These are phyloP conservation scores for Aspergillus quadrilineatus DNA, from an alignment of 2,329 filamentous ascomycete species.

Conservation along the genomic window DNA sequence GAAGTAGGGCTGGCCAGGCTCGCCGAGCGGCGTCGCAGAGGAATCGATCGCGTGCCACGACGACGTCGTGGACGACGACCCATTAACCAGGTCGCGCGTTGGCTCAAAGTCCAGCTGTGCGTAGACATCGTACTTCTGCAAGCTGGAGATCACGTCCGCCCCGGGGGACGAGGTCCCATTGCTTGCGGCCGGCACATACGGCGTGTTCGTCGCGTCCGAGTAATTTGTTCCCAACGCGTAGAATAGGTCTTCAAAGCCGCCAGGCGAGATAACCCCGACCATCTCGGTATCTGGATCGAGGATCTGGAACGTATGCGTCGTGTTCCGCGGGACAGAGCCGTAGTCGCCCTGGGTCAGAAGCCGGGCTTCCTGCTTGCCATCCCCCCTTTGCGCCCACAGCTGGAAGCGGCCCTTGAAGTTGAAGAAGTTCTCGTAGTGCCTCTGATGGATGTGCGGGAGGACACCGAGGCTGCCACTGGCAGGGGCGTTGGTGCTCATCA, in stretches of 20 bases:
- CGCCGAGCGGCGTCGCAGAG: slow-evolving; percentile 24
- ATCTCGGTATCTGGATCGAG: slow-evolving; percentile 51
- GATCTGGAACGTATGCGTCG: slow-evolving; percentile 51
- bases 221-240: slow-evolving; percentile 42
- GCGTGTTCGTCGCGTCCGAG: slow-evolving; percentile 35
- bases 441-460: slow-evolving; percentile 45
- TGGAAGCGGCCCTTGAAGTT: slow-evolving; percentile 47
- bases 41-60: slow-evolving; percentile 26
- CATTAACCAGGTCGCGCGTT: slow-evolving; percentile 44
- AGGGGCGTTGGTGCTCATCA: slow-evolving; percentile 47
- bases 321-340: slow-evolving; percentile 47
- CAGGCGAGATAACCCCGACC: slow-evolving; percentile 47
- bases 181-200: slow-evolving; percentile 36
- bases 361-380: slow-evolving; percentile 36
- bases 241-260: slow-evolving; percentile 52
- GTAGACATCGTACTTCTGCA: slow-evolving; percentile 47
- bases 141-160: slow-evolving; percentile 35
- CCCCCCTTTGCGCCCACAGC: slow-evolving; percentile 44
- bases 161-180: slow-evolving; percentile 30
- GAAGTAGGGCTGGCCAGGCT: slow-evolving; percentile 41
- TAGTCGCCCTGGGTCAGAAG: slow-evolving; percentile 49
- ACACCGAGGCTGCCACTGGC: slow-evolving; percentile 40
- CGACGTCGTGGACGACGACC: slow-evolving; percentile 32
- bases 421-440: slow-evolving; percentile 52
- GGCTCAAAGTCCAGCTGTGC: slow-evolving; percentile 43